Percentiles rank a stretch among this genome's conserved stretches.
Evolutionary conservation across 176 grass and related monocot species (phyloP).

Genomic region (Phragmites australis): DNA sequence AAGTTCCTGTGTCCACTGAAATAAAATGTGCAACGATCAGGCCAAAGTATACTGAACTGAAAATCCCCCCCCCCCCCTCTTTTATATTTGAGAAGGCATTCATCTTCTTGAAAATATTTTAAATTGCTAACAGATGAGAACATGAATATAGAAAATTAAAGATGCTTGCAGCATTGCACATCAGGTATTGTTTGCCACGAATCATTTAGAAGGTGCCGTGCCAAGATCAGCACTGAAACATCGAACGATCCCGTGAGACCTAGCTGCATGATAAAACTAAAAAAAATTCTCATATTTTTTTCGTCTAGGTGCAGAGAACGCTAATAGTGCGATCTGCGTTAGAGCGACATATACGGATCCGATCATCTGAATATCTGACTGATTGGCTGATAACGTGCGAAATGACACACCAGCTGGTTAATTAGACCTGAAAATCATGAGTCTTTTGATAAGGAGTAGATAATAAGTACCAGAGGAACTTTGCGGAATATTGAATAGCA

Average conservation of each 20-base stretch:
- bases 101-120: background rate
- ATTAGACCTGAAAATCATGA: background rate
- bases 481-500: background rate
- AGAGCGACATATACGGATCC: background rate
- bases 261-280: background rate
- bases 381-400: conserved; percentile 4
- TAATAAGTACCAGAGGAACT: background rate
- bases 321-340: conserved; percentile 1
- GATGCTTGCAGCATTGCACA: background rate
- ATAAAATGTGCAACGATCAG: background rate
- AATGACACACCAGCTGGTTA: conserved; percentile 20
- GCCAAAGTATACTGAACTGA: background rate
- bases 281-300: background rate
- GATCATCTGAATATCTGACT: background rate
- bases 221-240: background rate
- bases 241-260: background rate
- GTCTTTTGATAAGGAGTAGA: background rate
- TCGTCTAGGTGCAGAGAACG: conserved; percentile 16
- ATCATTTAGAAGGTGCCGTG: background rate
- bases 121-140: background rate
- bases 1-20: background rate
- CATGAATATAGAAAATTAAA: background rate
- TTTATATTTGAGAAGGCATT: background rate
- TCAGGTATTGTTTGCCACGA: background rate
- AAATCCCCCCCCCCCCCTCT: too few relatives aligned